A percentile compares a stretch with the other conserved stretches of the same genome.
Conservation (phyloP, 306 rosid genomes). For the Morella rubra region DNA sequence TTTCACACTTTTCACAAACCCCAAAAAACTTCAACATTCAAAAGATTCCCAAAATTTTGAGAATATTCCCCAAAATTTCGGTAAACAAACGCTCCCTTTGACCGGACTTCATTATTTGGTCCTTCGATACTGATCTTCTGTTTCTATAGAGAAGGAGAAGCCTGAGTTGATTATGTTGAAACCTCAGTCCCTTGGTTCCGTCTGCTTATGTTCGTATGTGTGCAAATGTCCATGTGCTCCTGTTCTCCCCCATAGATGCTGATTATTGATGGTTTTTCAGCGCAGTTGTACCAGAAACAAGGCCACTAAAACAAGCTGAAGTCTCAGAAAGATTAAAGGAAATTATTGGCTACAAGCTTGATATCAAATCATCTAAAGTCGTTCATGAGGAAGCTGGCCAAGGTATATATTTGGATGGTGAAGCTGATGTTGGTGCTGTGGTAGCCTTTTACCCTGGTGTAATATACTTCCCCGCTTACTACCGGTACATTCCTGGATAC, state of each 20-base stretch:
- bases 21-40: too few relatives aligned
- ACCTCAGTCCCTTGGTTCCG: not conserved
- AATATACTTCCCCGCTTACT: slow-evolving; percentile 75
- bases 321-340: slow-evolving; percentile 64
- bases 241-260: slow-evolving; percentile 19
- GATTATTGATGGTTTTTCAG: slow-evolving; percentile 49
- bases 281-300: slow-evolving; percentile 71
- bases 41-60: too few relatives aligned
- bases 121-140: not conserved
- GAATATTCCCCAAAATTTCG: too few relatives aligned
- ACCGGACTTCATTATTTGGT: not conserved
- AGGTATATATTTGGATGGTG: slow-evolving; percentile 76
- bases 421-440: slow-evolving; percentile 69
- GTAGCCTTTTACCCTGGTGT: slow-evolving; percentile 86
- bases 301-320: slow-evolving; percentile 49
- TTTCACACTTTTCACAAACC: too few relatives aligned
- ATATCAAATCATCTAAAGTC: slow-evolving; percentile 68
- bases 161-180: not conserved
- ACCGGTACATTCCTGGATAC: slow-evolving; percentile 88
- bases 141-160: not conserved
- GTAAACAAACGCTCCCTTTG: not conserved
- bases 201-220: not conserved
- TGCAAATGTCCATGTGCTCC: not conserved
- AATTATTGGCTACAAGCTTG: slow-evolving; percentile 69
- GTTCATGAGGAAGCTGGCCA: slow-evolving; percentile 75